Base-by-base conservation (phyloP, 208 protist genomes). In the Leishmania amazonensis region DNA sequence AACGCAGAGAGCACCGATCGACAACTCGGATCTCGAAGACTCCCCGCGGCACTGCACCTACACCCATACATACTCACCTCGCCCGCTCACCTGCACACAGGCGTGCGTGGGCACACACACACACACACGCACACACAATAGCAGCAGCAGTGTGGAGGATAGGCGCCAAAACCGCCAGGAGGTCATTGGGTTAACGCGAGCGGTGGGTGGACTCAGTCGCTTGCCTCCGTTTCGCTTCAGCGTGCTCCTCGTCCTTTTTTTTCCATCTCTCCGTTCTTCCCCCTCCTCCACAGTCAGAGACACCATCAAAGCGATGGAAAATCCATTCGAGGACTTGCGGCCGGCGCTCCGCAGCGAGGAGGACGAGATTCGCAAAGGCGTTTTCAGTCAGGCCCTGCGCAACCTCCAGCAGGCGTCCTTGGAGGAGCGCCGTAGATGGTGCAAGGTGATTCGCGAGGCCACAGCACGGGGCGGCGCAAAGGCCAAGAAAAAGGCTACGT, bases 311-410 rank as follows among this genome's bases (percentile, higher is more conserved):
- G 57, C 45, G 45, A 77, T 81, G 76, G 83, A 85, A n/a, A 96
- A 97, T 70, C 91, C 92, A 2, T 95, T 94, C 73, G 91, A 87
- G 28, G 84, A 78, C n/a, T 70, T 95, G 35, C 87, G 85, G 28
- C 92, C 91, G 4, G 83, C 85, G 31, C 67, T 90, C 38, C 90
- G 94, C 53, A 97, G 91, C 81, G 88, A 97, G 79, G 91, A 97
- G 79, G 94, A 97, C 76, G 91, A 96, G 42, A 97, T 97, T 65
- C 93, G 94, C 21, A 95, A 95, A 86, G 93, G 94, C 28, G 91
- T 97, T 77, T 97, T 97, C 81, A 91, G 89, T 80, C 80, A 81
- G 17, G 88, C 87, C 1, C 81, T 96, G 80, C 89, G 92, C 21
- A 86, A 90, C 49, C 76, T 95, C 53, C 80, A 87, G 51, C 67